Evolutionary conservation across 2,329 filamentous ascomycete genomes (phyloP), one percentile per base, ranked within the genome.

Genomic region (Alternaria panax): DNA sequence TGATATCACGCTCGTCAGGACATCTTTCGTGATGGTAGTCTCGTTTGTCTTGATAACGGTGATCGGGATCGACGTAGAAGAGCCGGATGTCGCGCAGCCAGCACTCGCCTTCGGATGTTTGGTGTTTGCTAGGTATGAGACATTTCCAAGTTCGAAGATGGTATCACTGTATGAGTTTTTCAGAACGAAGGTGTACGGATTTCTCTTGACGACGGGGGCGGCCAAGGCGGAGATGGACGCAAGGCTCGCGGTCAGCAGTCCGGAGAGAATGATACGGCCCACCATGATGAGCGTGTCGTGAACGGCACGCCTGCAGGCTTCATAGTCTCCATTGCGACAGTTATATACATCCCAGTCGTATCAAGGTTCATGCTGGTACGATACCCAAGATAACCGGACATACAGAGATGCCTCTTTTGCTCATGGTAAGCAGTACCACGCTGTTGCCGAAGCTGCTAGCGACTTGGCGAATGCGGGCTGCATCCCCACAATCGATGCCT

Each of bases 91-190:
- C 9, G 52, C 30, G 12, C 42, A 30, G 2, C 67, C 38, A 11
- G 60, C 57, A 12, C 36, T 58, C 11, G 58, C 71, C 46, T 73
- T 75, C 2, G 78, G 77, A 30, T 78, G 56, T 36, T 66, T 70
- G 7, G 71, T 65, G 52, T 77, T 77, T 1, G 78, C 77, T 1
- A 80, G 63, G 60, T 80, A 80, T 8, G 76, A 75, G 27, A 70
- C 57, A 40, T 79, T 70, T 9, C 78, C 78, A 3, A 80, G 71
- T 28, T 67, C 64, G 57, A 80, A 80, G 28, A 77, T 66, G 7
- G 73, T 64, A 62, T 75, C 73, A 16, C 77, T 72, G 46, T 74
- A 65, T 0, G 61, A 58, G 46, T 70, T 69, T 2, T 57, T 38
- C 3, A 65, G 28, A 42, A 71, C 45, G 27, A 69, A 69, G 11